Evolutionary conservation across 306 rosid species (phyloP).

Genomic region (Ceratonia siliqua): DNA sequence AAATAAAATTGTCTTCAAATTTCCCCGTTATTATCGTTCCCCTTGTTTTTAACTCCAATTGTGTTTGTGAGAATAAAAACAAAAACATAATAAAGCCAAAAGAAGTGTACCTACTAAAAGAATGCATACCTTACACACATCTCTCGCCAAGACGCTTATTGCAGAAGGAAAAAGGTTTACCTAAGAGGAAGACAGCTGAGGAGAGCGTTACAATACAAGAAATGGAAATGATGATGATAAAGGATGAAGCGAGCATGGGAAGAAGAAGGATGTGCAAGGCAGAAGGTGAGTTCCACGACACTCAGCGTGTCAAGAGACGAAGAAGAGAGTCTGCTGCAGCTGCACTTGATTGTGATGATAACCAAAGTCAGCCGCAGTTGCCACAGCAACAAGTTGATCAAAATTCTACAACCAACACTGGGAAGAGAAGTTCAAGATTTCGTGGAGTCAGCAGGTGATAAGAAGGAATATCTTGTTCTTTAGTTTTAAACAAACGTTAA

Average conservation of each 20-base stretch:
- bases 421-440: conserved; percentile 70
- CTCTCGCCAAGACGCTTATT: background rate
- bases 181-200: background rate
- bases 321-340: conserved; percentile 43
- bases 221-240: conserved; percentile 49
- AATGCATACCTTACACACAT: background rate
- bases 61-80: conserved; percentile 25
- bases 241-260: conserved; percentile 47
- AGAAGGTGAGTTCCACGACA: conserved; percentile 38
- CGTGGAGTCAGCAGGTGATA: conserved; percentile 84
- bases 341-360: conserved; percentile 24
- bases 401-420: conserved; percentile 43
- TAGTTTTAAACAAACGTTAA: background rate
- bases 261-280: conserved; percentile 30
- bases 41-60: conserved; percentile 39
- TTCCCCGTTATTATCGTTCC: conserved; percentile 35
- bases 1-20: conserved; percentile 20
- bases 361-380: conserved; percentile 28
- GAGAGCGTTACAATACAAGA: background rate
- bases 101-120: conserved; percentile 30
- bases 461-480: too few relatives aligned
- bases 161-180: background rate
- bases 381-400: conserved; percentile 41
- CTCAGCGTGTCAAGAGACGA: conserved; percentile 48
- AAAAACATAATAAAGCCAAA: conserved; percentile 45